phyloP scores from a whole-genome alignment of 2,329 filamentous ascomycete genomes.

The Fusarium agapanthi region DNA sequence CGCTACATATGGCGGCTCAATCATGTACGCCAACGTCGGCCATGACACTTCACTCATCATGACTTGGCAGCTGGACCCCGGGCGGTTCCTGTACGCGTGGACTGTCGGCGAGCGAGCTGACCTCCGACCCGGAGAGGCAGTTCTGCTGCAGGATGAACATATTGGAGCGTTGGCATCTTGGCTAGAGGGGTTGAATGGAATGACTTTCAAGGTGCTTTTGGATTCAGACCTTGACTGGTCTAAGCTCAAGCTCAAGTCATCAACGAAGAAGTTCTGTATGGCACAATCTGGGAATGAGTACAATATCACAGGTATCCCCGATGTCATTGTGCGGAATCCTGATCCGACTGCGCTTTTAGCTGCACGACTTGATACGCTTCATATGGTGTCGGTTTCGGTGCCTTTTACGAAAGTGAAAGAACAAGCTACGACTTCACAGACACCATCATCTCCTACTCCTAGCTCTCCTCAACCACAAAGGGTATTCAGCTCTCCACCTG shows the following conservation, averaged over 20 bases:
- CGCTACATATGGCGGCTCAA: not conserved
- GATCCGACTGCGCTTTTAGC: not conserved
- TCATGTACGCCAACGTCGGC: not conserved
- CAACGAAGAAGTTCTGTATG: not conserved
- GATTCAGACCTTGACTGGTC: not conserved
- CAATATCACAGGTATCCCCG: not conserved
- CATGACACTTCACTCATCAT: not conserved
- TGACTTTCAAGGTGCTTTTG: not conserved
- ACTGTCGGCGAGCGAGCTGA: not conserved
- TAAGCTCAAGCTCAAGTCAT: not conserved
- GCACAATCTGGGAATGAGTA: not conserved
- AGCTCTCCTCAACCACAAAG: not conserved
- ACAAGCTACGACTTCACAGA: not conserved
- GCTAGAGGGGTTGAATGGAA: not conserved
- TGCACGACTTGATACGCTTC: not conserved
- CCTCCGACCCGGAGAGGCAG: not conserved
- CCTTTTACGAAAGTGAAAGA: not conserved
- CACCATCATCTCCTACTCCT: not conserved
- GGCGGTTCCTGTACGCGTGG: not conserved
- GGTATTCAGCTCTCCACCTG: not conserved
- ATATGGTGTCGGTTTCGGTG: not conserved
- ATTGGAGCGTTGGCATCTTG: not conserved
- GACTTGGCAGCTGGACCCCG: not conserved
- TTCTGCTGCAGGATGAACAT: not conserved
- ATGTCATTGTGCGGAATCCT: not conserved